Base-by-base conservation (phyloP, 768 basidiomycete genomes). In the Pulveroboletus frians region DNA sequence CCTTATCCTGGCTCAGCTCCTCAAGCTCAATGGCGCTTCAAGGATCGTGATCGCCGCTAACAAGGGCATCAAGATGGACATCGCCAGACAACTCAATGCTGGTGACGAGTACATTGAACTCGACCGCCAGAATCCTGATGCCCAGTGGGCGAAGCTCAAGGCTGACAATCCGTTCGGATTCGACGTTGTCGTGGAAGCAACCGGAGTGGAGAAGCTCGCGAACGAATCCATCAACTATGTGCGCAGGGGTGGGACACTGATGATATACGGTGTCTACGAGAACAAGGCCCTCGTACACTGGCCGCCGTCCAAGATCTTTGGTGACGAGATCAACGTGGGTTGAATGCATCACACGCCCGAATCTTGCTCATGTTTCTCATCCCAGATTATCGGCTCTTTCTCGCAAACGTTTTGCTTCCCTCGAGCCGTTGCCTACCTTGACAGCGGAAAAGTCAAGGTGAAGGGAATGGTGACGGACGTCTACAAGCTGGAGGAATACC, bases 191-290 rank as follows among this genome's bases (percentile, higher is more conserved):
- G 77, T 73, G 39, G 85, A 88, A 63, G 85, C 84, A 39, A 87
- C 86, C 0, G 92, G 92, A 29, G 84, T 87, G 27, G 90, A 92
- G 69, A 83, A 83, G 60, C 68, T 95, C 36, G 91, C 88, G n/a
- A 84, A 92, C 59, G 84, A 90, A 27, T 75, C 88, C 51, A 92
- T 94, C 73, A 83, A 92, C 71, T 92, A 91, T 61, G 92, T 95
- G 21, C 77, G 89, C 30, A 72, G 89, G 26, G 89, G 89, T 14
- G 89, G 88, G 15, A 90, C 88, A 3, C 67, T 91, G 62, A 84
- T 91, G 83, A 77, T 91, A 38, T 95, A 95, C 60, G 92, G 92
- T 35, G 92, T 94, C 34, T 95, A 94, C 64, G 85, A 84, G 66
- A 84, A 92, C 70, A 82, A 83, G 53, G 92, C 89, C 1, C 74